Base-by-base conservation (phyloP, 2,329 filamentous ascomycete species). In the Dothideomycetes sp. region DNA sequence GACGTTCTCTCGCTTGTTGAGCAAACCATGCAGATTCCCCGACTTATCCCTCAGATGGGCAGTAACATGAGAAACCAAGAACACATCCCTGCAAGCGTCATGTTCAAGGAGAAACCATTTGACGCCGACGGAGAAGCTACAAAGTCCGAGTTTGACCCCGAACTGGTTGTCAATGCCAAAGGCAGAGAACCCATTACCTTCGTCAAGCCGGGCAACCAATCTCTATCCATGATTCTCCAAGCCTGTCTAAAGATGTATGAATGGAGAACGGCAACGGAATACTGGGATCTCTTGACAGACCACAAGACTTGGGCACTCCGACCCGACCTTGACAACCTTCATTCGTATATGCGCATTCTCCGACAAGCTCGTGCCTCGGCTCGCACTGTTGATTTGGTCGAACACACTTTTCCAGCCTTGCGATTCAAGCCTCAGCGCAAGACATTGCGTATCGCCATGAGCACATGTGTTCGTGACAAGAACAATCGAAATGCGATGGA, bases 21-120 rank as follows among this genome's bases (percentile, higher is more conserved):
- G 49, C 80, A 94, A 61, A 84, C 86, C 1, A 88, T 89, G 77
- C 73, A 76, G 33, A 73, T 94, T 29, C 76, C 80, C 23, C 74
- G 76, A 65, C 49, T 68, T 59, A 50, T 68, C 49, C 53, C 60
- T 49, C 58, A 55, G 33, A 36, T 66, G 12, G 49, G 60, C 33
- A 52, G 45, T 33, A 23, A 48, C 9, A 49, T 51, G 9, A 48
- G 59, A 8, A 44, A 50, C 13, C 49, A 41, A 5, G 45, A 47
- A n/a, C 55, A 59, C 41, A 49, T 60, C 4, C 56, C 52, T 5
- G n/a, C 10, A 4, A 5, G 25, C 29, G 36, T 23, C 9, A 19
- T 43, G 4, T 28, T 27, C 18, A 37, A 40, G n/a, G 34, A 33
- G 5, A 7, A 17, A 5, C 15, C 28, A 13, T 4, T 24, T 11